A percentile compares a stretch with the other conserved stretches of the same genome.
phyloP scores from a whole-genome alignment of 2,329 filamentous ascomycete species.

The Didymella keratinophila region DNA sequence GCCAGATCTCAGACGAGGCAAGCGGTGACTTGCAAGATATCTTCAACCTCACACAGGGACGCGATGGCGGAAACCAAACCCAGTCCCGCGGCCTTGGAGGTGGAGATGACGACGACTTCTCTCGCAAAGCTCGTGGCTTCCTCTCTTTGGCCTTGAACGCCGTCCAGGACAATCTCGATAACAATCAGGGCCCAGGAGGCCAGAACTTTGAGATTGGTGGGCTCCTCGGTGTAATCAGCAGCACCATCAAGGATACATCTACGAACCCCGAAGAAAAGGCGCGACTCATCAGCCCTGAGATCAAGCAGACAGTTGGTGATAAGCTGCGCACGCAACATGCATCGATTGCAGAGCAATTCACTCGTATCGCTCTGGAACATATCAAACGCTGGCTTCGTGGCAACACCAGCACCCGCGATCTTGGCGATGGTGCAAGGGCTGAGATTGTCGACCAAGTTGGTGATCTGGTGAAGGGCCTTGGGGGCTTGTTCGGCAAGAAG shows the following conservation, averaged over 20 bases:
- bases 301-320: conserved; percentile 38
- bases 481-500: conserved; percentile 37
- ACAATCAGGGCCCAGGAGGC: conserved; percentile 23
- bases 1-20: conserved; percentile 39
- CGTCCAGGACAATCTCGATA: conserved; percentile 39
- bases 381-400: conserved; percentile 45
- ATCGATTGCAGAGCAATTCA: conserved; percentile 42
- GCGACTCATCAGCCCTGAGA: conserved; percentile 42
- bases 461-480: conserved; percentile 40
- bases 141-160: conserved; percentile 37
- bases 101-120: conserved; percentile 24
- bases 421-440: conserved; percentile 41
- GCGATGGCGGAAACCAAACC: conserved; percentile 20
- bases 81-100: conserved; percentile 20
- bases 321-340: conserved; percentile 40
- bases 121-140: conserved; percentile 33
- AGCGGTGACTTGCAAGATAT: conserved; percentile 40
- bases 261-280: conserved; percentile 42
- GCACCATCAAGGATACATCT: conserved; percentile 40
- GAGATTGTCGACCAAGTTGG: conserved; percentile 42
- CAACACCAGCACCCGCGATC: conserved; percentile 40
- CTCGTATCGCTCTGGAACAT: conserved; percentile 39
- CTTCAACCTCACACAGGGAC: conserved; percentile 37
- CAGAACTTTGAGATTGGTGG: conserved; percentile 37
- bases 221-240: conserved; percentile 38